Evolutionary conservation across 2,329 filamentous ascomycete genomes (phyloP).

Genomic region (Uncinocarpus reesii): DNA sequence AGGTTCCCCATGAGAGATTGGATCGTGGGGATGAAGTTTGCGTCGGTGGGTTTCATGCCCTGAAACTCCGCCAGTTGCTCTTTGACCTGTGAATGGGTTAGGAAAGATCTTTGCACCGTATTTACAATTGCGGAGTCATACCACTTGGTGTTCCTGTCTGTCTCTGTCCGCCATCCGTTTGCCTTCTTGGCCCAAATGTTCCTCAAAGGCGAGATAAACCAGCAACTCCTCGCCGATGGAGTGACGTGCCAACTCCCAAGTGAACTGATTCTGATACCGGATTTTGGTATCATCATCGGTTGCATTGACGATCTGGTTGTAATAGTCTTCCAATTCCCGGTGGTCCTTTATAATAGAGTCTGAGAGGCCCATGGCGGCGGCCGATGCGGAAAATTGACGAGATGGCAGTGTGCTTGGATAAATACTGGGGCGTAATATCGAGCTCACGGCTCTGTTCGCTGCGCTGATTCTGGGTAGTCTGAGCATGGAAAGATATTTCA

Average conservation of each 20-base stretch:
- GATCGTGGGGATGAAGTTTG: conserved; percentile 34
- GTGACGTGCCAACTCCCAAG: conserved; percentile 44
- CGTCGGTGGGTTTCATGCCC: conserved; percentile 29
- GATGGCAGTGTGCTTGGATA: not conserved
- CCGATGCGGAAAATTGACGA: conserved; percentile 4
- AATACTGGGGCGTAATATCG: not conserved
- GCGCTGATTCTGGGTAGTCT: not conserved
- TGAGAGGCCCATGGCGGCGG: conserved; percentile 20
- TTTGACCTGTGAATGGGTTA: conserved; percentile 35
- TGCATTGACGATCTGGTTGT: conserved; percentile 36
- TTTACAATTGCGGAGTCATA: not conserved
- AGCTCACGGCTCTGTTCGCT: not conserved
- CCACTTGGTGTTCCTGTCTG: conserved; percentile 12
- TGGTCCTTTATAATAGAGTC: conserved; percentile 37
- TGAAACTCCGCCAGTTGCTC: conserved; percentile 41
- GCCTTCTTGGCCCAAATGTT: conserved; percentile 36
- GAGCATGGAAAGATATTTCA: conserved; percentile 1
- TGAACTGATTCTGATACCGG: conserved; percentile 43
- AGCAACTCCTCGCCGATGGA: conserved; percentile 44
- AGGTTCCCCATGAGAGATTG: conserved; percentile 35
- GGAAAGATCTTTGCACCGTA: not conserved
- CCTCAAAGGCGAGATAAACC: conserved; percentile 46
- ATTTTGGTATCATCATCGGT: conserved; percentile 34
- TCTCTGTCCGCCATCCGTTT: conserved; percentile 34
- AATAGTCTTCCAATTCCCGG: conserved; percentile 33